Evolutionary conservation across 768 basidiomycete species (phyloP), one percentile per base, ranked within the genome.

Genomic region (Russula sp.): DNA sequence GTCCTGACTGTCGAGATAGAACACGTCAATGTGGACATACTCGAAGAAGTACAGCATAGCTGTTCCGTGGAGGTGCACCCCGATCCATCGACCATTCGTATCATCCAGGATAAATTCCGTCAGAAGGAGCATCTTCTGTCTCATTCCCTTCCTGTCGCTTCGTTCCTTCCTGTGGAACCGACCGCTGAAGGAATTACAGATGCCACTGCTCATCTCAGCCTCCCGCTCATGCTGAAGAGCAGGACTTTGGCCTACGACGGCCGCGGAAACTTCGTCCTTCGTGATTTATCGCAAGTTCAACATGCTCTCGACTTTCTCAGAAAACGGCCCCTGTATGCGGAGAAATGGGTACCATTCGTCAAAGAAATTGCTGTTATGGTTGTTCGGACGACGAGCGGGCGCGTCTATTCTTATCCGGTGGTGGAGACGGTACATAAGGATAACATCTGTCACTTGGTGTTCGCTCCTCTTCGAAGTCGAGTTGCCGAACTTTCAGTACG

Each of bases 301-400:
- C 78, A 84, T 18, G 79, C 81, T 0, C 73, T 84, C 55, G 81
- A 84, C 1, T 77, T 85, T 39, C 83, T 93, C 14, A 80, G 78
- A 2, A 79, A 86, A 61, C 79, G 91, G 2, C 86, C 89, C 0
- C 76, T 98, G 4, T 99, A 98, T 69, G 96, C 94, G 0, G 97
- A 99, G 73, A 89, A 88, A 70, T 97, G 92, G 88, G 89, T 94
- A 0, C 84, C 87, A 0, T 98, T 98, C 70, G 75, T 77, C 14
- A 88, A 87, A 69, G 97, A 98, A 73, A 87, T 98, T 39, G 94
- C 97, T 0, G 94, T 98, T 40, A 97, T 99, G 91, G 97, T 98
- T 11, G 95, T 97, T 2, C 85, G 91, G 39, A 85, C 88, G 16
- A 78, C 78, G 6, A 73, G 75, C 16, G 96, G 93, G 3, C 82